These are phyloP conservation scores for Begonia peltatifolia DNA, from an alignment of 306 rosid species.

Conservation along the genomic window DNA sequence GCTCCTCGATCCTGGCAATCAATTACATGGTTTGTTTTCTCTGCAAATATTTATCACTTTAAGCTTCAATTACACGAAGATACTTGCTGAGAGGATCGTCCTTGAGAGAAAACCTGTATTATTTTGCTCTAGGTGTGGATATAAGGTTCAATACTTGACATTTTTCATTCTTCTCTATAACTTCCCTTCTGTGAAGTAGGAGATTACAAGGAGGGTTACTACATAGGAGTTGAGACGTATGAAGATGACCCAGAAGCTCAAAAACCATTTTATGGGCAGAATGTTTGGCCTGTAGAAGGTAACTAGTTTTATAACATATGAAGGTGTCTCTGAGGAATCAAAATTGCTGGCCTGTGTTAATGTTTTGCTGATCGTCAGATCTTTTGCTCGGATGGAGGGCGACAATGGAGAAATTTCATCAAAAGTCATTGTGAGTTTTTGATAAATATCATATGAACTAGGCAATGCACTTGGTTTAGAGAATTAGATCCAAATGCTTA, in stretches of 20 bases:
- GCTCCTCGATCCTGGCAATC: conserved; percentile 56
- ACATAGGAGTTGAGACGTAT: conserved; percentile 64
- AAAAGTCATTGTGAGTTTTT: conserved; percentile 48
- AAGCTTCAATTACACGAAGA: too few relatives aligned
- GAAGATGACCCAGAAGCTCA: conserved; percentile 42
- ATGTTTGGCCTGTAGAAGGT: conserved; percentile 85
- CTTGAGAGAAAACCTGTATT: too few relatives aligned
- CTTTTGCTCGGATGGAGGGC: conserved; percentile 68
- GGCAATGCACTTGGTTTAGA: too few relatives aligned
- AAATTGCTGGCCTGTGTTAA: too few relatives aligned
- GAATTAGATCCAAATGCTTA: too few relatives aligned
- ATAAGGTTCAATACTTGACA: too few relatives aligned
- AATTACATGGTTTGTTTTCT: conserved; percentile 40
- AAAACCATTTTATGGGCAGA: conserved; percentile 77
- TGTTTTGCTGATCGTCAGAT: conserved; percentile 25
- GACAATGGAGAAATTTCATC: conserved; percentile 78
- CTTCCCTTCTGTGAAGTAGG: conserved; percentile 27
- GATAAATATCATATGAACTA: too few relatives aligned
- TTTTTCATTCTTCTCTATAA: not conserved
- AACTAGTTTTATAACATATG: conserved; percentile 1
- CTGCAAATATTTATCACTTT: too few relatives aligned
- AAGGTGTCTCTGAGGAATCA: too few relatives aligned
- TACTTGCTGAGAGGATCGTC: too few relatives aligned
- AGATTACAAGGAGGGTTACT: conserved; percentile 89
- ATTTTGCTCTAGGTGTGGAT: not conserved